Conservation (phyloP, 1,139 yeast genomes). For the Arxiozyma bovina region DNA sequence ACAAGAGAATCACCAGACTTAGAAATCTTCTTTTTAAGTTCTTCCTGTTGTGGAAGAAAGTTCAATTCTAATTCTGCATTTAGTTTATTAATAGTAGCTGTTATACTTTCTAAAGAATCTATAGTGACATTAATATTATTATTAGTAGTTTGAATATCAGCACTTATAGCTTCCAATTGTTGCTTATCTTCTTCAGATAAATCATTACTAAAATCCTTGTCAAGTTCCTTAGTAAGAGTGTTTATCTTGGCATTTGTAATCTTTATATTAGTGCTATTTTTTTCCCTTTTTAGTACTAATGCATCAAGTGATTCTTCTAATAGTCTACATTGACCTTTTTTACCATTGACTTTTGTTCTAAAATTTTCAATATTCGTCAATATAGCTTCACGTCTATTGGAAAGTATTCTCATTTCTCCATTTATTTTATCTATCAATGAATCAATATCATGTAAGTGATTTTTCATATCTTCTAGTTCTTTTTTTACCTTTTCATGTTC, state of each 20-base stretch:
- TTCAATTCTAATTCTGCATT: slow-evolving; percentile 55
- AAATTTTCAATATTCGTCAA: slow-evolving; percentile 39
- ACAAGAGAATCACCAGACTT: slow-evolving; percentile 18
- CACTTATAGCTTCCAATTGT: slow-evolving; percentile 36
- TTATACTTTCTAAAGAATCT: slow-evolving; percentile 41
- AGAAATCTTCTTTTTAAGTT: slow-evolving; percentile 13
- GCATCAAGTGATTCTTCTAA: slow-evolving; percentile 38
- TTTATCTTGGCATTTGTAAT: slow-evolving; percentile 29
- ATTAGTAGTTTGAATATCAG: slow-evolving; percentile 37
- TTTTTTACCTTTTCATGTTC: slow-evolving; percentile 38
- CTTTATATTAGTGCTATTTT: slow-evolving; percentile 20
- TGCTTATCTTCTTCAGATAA: slow-evolving; percentile 41
- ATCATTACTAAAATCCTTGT: slow-evolving; percentile 45
- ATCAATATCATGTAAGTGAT: slow-evolving; percentile 36
- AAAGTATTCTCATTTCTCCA: slow-evolving; percentile 41
- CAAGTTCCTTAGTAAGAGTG: slow-evolving; percentile 45
- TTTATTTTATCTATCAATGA: slow-evolving; percentile 38
- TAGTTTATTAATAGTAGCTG: slow-evolving; percentile 42
- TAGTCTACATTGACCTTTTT: slow-evolving; percentile 37
- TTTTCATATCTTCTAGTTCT: slow-evolving; percentile 34
- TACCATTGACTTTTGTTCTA: slow-evolving; percentile 36
- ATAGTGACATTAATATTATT: slow-evolving; percentile 37
- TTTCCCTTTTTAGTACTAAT: slow-evolving; percentile 27
- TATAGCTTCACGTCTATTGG: slow-evolving; percentile 37
- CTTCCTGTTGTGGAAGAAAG: slow-evolving; percentile 36